Evolutionary conservation across 1,139 yeast genomes (phyloP).

Genomic region (Trichomonascaceae sp.): DNA sequence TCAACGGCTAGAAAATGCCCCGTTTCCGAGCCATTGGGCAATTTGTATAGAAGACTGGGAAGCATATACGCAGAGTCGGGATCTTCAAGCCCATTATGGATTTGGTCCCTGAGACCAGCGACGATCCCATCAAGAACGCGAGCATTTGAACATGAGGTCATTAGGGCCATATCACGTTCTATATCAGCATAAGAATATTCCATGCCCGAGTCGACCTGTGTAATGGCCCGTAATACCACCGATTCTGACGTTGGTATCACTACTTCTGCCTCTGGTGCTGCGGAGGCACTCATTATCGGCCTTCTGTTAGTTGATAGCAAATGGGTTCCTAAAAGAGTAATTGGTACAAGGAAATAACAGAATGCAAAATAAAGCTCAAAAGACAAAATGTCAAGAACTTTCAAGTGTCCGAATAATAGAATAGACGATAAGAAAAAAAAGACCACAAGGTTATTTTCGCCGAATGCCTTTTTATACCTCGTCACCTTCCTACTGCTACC

Average conservation of each 20-base stretch:
- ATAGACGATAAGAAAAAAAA: no score
- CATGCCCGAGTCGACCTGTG: background rate
- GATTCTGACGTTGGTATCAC: background rate
- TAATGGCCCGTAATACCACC: background rate
- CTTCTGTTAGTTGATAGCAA: background rate
- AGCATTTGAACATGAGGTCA: conserved; percentile 1
- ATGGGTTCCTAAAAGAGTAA: background rate
- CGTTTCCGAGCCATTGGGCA: conserved; percentile 67
- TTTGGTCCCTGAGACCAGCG: conserved; percentile 4
- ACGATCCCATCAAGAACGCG: conserved; percentile 18
- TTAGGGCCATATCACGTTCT: background rate
- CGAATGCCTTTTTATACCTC: background rate
- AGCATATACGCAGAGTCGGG: conserved; percentile 43
- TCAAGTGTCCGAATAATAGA: no score
- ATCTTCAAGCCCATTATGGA: conserved; percentile 12
- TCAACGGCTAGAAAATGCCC: conserved; percentile 81
- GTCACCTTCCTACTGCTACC: background rate
- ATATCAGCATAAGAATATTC: background rate
- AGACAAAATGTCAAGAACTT: background rate
- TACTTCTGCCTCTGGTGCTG: background rate
- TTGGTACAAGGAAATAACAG: background rate
- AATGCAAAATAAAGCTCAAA: background rate
- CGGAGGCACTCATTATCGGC: background rate
- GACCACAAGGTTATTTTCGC: background rate
- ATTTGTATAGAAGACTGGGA: conserved; percentile 64